Percentiles rank a stretch among this genome's conserved stretches.
Conservation (phyloP, 371 early-diverging fungal species). For the Rhizopus delemar region DNA sequence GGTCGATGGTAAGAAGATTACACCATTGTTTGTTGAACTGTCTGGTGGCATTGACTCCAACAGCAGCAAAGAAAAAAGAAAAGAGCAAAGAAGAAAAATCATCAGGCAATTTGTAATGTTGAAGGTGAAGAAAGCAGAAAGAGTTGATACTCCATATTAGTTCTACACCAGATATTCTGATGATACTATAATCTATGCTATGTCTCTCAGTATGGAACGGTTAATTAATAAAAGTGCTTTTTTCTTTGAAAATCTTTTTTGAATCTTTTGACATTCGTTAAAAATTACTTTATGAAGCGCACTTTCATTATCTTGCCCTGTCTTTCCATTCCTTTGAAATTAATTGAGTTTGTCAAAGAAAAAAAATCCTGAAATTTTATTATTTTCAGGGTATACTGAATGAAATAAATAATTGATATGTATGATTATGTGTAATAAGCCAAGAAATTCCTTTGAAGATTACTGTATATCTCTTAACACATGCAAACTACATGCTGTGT, state of each 20-base stretch:
- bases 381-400: slow-evolving; percentile 12
- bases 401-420: neutral
- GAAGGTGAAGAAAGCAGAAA: no score
- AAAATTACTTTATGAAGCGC: slow-evolving; percentile 10
- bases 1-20: neutral
- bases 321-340: slow-evolving; percentile 8
- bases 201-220: slow-evolving; percentile 12
- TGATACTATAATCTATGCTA: slow-evolving; percentile 9
- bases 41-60: neutral
- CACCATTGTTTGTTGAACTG: neutral
- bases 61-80: neutral
- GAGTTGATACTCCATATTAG: no score
- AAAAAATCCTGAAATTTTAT: slow-evolving; percentile 13
- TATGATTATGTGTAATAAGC: no score
- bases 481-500: no score
- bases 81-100: neutral
- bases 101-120: no score
- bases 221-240: slow-evolving; percentile 4
- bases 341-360: slow-evolving; percentile 6
- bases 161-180: neutral
- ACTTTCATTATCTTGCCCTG: slow-evolving; percentile 9
- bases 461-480: no score
- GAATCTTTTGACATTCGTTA: slow-evolving; percentile 13
- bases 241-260: slow-evolving; percentile 13
- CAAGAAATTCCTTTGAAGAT: no score